Evolutionary conservation across 495 filamentous ascomycete genomes (phyloP), one percentile per base, ranked within the genome.

Genomic region (Trichodelitschia bisporula): DNA sequence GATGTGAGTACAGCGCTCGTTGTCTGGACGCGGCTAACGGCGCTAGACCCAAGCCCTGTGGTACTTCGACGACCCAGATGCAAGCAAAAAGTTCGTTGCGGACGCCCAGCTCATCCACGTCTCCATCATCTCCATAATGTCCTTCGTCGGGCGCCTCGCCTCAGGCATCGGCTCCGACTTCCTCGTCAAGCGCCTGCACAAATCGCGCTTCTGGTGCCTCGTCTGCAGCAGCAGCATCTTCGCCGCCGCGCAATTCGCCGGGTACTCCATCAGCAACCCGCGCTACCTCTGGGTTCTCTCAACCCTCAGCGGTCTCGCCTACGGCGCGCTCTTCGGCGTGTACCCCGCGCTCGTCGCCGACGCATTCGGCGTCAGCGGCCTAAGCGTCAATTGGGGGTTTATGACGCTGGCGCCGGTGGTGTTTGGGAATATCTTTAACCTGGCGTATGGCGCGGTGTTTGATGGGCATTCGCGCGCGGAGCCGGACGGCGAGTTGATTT

Each of bases 261-360:
- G 78, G 3, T 51, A 82, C 20, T 63, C 55, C n/a, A 68, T 93
- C 39, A 58, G 61, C 36, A 80, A 89, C 50, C 86, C 86, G 0
- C 61, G 84, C 44, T 51, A 63, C 19, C 69, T 95, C 2, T 67
- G 61, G 37, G 48, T 77, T 23, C 71, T 95, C 18, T 92, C 83
- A 1, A 62, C 62, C 1, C 59, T 92, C 25, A 90, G 74, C 3
- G 86, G 86, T 9, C 56, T 95, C 4, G 86, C 69, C 3, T 97
- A 97, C 53, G 86, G 86, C 0, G 78, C 91, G 41, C 60, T 95
- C 2, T 95, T 93, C 44, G 86, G 89, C 40, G 80, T 90, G 31
- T 92, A 76, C 53, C 89, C 86, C 5, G 77, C 89, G 1, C 66
- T 97, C 29, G 73, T 82, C 2, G 76, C 83, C 9, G 83, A 95